Percentiles rank a stretch among this genome's conserved stretches.
phyloP scores from a whole-genome alignment of 306 rosid genomes.

The Inga oerstediana region DNA sequence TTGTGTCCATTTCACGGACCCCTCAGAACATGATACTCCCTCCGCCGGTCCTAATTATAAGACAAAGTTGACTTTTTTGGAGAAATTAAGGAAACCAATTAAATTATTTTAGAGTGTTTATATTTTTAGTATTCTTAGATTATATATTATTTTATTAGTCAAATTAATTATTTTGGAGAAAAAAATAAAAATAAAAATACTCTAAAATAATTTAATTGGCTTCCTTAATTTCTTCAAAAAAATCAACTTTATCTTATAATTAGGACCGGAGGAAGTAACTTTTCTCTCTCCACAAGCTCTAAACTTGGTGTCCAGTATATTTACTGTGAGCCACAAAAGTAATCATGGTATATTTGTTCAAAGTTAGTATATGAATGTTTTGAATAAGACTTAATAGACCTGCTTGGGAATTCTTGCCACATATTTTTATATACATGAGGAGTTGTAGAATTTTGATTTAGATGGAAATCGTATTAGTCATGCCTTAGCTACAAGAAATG shows the following conservation, averaged over 20 bases:
- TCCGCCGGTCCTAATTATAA: too few species aligned
- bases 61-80: too few species aligned
- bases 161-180: too few species aligned
- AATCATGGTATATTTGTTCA: conserved; percentile 30
- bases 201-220: too few species aligned
- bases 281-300: conserved; percentile 17
- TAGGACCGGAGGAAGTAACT: too few species aligned
- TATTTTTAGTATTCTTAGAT: too few species aligned
- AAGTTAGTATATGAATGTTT: not conserved
- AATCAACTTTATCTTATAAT: too few species aligned
- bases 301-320: conserved; percentile 23
- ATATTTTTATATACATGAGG: conserved; percentile 2
- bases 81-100: too few species aligned
- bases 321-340: conserved; percentile 29
- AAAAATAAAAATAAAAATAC: too few species aligned
- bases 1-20: conserved; percentile 16
- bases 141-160: too few species aligned
- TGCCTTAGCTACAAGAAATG: not conserved
- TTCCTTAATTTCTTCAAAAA: too few species aligned
- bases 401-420: conserved; percentile 25
- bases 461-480: not conserved
- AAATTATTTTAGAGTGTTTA: too few species aligned
- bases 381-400: conserved; percentile 28
- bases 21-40: not conserved
- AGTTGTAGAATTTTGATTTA: conserved; percentile 5